Conservation (phyloP, 1,284 basidiomycete genomes). For the Rhodotorula sp. region DNA sequence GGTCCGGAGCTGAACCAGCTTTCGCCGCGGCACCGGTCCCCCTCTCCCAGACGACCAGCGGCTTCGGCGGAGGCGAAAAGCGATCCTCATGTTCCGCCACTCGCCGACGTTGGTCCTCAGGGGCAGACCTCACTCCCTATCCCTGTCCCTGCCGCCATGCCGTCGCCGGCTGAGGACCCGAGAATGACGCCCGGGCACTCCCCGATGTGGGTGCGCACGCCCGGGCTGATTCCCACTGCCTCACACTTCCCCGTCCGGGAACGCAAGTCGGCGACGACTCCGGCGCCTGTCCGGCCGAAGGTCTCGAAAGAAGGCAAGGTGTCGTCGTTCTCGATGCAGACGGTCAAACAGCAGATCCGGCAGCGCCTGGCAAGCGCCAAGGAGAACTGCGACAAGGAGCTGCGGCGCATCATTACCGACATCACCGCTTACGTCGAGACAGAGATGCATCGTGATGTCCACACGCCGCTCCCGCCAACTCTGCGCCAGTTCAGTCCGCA, state of each 20-base stretch:
- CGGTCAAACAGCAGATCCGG: constrained; percentile 88
- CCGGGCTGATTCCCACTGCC: constrained; percentile 39
- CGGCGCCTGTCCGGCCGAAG: constrained; percentile 1
- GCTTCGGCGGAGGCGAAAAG: background rate
- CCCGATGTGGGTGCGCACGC: constrained; percentile 44
- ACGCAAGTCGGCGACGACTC: constrained; percentile 1
- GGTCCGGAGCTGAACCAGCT: constrained; percentile 32
- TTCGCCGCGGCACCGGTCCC: constrained; percentile 3
- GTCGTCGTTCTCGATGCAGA: constrained; percentile 53
- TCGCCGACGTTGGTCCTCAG: background rate
- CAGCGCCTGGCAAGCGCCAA: constrained; percentile 90
- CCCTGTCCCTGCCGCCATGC: background rate
- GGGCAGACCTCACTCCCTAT: constrained; percentile 18
- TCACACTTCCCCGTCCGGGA: constrained; percentile 21
- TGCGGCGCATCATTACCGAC: constrained; percentile 83
- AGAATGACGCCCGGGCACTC: constrained; percentile 38
- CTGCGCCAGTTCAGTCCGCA: constrained; percentile 24
- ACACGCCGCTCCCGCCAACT: constrained; percentile 45
- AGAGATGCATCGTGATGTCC: constrained; percentile 57
- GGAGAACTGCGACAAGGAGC: constrained; percentile 87
- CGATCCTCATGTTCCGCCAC: constrained; percentile 3
- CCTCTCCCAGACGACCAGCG: background rate
- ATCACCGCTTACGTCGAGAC: constrained; percentile 94
- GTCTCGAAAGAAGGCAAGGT: constrained; percentile 5
- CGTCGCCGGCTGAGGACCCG: constrained; percentile 20